Evolutionary conservation across 73 alveolate genomes (phyloP).

Genomic region (Paramecium pentaurelia): DNA sequence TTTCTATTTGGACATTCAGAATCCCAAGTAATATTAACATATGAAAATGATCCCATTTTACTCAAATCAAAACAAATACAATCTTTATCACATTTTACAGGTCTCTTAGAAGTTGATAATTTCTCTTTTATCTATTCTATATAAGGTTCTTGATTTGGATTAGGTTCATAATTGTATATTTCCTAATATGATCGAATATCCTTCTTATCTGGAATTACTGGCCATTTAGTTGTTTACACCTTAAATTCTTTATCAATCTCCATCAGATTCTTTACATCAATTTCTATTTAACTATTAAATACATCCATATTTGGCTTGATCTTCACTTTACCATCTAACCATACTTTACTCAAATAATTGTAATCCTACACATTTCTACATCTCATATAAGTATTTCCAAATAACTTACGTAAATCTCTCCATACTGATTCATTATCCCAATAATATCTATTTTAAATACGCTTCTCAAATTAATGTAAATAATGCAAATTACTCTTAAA

Average conservation of each 20-base stretch:
- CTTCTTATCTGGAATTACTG: slow-evolving; percentile 43
- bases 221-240: slow-evolving; percentile 47
- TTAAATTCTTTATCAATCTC: slow-evolving; percentile 23
- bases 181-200: slow-evolving; percentile 32
- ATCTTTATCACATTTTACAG: slow-evolving; percentile 35
- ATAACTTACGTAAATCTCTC: background rate
- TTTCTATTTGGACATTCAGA: slow-evolving; percentile 48
- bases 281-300: background rate
- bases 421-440: background rate
- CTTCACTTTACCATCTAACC: background rate
- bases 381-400: background rate
- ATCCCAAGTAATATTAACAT: slow-evolving; percentile 52
- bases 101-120: slow-evolving; percentile 38
- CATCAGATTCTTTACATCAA: slow-evolving; percentile 11
- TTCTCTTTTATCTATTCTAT: slow-evolving; percentile 23
- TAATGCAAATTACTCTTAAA: background rate
- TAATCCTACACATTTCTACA: background rate
- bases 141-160: slow-evolving; percentile 48
- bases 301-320: background rate
- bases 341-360: background rate
- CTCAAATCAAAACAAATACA: slow-evolving; percentile 52
- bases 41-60: slow-evolving; percentile 49
- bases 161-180: slow-evolving; percentile 52
- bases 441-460: background rate
- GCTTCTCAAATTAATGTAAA: background rate